These are phyloP conservation scores for Chrysopogon serrulatus DNA, from an alignment of 176 grass and related monocot species.

Conservation along the genomic window DNA sequence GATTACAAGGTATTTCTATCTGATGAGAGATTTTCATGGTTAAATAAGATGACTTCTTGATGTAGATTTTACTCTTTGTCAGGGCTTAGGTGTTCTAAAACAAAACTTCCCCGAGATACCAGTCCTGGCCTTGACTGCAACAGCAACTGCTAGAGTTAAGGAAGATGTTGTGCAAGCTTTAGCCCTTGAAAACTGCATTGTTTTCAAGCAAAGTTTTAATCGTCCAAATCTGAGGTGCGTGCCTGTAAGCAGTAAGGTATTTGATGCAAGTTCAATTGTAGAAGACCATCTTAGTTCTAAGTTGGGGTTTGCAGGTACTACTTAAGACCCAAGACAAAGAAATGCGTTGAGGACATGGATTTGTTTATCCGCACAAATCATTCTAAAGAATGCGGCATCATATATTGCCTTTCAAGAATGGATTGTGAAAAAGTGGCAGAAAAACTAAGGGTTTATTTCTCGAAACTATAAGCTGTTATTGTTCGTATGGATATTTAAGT, in stretches of 20 bases:
- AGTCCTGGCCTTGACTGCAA: constrained; percentile 90
- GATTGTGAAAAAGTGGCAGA: constrained; percentile 97
- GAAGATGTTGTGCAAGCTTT: constrained; percentile 98
- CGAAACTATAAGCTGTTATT: constrained; percentile 21
- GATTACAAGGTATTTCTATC: constrained; percentile 75
- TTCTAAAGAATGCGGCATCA: constrained; percentile 78
- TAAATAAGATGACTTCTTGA: background rate
- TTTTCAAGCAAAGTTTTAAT: constrained; percentile 97
- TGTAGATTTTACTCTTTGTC: constrained; percentile 23
- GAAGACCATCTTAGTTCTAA: constrained; percentile 14
- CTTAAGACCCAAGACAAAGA: constrained; percentile 82
- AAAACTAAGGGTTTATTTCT: constrained; percentile 64
- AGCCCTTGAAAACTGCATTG: constrained; percentile 73
- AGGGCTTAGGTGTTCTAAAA: constrained; percentile 87
- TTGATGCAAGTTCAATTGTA: background rate
- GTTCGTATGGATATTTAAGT: background rate
- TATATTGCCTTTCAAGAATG: constrained; percentile 94
- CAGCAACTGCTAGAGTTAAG: constrained; percentile 86
- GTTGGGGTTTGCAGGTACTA: constrained; percentile 54
- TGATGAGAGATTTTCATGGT: background rate
- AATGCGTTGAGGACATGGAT: constrained; percentile 84
- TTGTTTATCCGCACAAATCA: constrained; percentile 67
- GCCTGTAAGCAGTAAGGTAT: constrained; percentile 7
- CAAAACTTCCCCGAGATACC: constrained; percentile 64
- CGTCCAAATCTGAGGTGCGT: constrained; percentile 80